A percentile compares a stretch with the other conserved stretches of the same genome.
Evolutionary conservation across 768 basidiomycete genomes (phyloP).

Genomic region (Phylloporus sp.): DNA sequence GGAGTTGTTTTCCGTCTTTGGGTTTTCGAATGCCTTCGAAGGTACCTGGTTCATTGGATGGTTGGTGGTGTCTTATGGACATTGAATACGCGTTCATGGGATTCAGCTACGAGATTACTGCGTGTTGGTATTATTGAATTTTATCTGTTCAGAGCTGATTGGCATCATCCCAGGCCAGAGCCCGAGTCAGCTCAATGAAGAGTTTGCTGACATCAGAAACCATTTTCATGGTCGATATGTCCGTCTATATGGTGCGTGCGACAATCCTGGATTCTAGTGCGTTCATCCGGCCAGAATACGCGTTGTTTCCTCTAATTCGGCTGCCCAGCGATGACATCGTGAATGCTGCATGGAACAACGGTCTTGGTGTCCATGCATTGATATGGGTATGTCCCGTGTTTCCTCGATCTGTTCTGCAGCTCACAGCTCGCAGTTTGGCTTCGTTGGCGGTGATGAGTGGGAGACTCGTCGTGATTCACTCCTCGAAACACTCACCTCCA

Average conservation of each 20-base stretch:
- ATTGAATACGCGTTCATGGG: slow-evolving; percentile 76
- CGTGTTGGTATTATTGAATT: slow-evolving; percentile 39
- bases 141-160: slow-evolving; percentile 1
- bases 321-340: slow-evolving; percentile 51
- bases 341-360: slow-evolving; percentile 63
- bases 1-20: slow-evolving; percentile 36
- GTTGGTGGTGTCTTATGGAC: slow-evolving; percentile 62
- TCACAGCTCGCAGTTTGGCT: slow-evolving; percentile 32
- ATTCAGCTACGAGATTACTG: slow-evolving; percentile 71
- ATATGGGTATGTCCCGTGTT: slow-evolving; percentile 56
- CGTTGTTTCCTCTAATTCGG: slow-evolving; percentile 15
- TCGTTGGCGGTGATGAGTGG: slow-evolving; percentile 45
- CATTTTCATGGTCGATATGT: slow-evolving; percentile 65
- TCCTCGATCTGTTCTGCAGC: not conserved
- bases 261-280: slow-evolving; percentile 39
- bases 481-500: slow-evolving; percentile 50
- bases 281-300: not conserved
- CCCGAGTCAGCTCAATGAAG: slow-evolving; percentile 41
- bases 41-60: slow-evolving; percentile 41
- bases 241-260: slow-evolving; percentile 44
- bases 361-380: slow-evolving; percentile 69
- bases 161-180: slow-evolving; percentile 58
- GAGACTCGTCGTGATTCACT: slow-evolving; percentile 50
- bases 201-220: slow-evolving; percentile 58
- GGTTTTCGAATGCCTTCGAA: slow-evolving; percentile 53